Percentiles rank a stretch among this genome's conserved stretches.
Evolutionary conservation across 2,329 filamentous ascomycete species (phyloP).

Genomic region (Paracorniculantispora psalliotae): DNA sequence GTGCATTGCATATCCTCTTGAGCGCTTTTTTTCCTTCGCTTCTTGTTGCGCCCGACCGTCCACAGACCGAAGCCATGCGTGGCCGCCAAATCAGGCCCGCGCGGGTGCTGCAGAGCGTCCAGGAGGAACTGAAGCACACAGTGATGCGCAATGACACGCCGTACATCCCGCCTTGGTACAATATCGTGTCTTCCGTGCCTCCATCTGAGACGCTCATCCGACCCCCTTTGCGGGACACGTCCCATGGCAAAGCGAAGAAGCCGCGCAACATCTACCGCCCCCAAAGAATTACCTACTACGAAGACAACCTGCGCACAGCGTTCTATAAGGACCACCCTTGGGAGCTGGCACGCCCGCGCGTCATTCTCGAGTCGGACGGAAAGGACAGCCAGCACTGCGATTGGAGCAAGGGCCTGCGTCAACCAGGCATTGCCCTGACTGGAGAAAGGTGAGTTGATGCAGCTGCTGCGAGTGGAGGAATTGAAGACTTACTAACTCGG

Average conservation of each 20-base stretch:
- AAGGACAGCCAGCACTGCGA: conserved; percentile 71
- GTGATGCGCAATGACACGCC: conserved; percentile 30
- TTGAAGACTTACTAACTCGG: not conserved
- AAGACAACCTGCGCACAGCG: conserved; percentile 72
- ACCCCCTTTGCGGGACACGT: conserved; percentile 44
- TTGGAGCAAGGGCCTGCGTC: conserved; percentile 71
- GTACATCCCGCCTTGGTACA: conserved; percentile 44
- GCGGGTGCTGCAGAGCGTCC: conserved; percentile 42
- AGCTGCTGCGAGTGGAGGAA: no score
- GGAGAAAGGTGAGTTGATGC: conserved; percentile 69
- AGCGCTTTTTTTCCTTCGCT: not conserved
- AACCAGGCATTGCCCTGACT: conserved; percentile 69
- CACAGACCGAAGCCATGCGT: conserved; percentile 28
- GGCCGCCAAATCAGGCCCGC: conserved; percentile 42
- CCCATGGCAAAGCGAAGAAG: conserved; percentile 37
- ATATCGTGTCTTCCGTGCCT: conserved; percentile 47
- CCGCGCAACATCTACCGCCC: conserved; percentile 77
- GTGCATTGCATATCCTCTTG: no score
- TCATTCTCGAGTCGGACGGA: conserved; percentile 81
- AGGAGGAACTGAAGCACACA: conserved; percentile 38
- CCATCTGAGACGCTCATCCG: conserved; percentile 55
- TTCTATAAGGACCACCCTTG: conserved; percentile 96
- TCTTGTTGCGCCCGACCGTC: conserved; percentile 13
- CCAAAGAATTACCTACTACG: conserved; percentile 69
- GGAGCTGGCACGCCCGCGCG: conserved; percentile 85